Evolutionary conservation across 768 basidiomycete genomes (phyloP), one percentile per base, ranked within the genome.

Genomic region (Naematelia encephala): DNA sequence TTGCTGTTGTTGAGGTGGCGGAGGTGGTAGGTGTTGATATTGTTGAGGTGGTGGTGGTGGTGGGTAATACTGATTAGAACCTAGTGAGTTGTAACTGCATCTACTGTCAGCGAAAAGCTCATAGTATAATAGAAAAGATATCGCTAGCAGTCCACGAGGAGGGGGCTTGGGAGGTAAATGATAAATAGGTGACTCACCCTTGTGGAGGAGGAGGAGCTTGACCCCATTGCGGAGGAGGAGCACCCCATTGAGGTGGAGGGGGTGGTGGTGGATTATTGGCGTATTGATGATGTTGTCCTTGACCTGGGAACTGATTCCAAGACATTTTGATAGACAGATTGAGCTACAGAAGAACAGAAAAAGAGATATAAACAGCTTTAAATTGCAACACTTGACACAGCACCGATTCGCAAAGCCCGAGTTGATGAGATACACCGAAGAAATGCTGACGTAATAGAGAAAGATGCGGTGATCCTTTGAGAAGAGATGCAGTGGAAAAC

Each of bases 281-380:
- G 43, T 63, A 58, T 14, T 68, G 70, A 42, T 67, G 67, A 48
- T 68, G 66, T 22, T 63, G 61, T 1, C 60, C 64, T 30, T 65
- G 66, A 22, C 71, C 72, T 5, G 72, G 72, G 50, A 66, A 73
- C 34, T 62, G 56, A 54, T 69, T 73, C 72, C 72, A 73, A 13
- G 72, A 73, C 72, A 73, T 73, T 21, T 42, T 56, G 52, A 22
- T 23, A 34, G 10, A 34, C 34, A 39, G 34, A 8, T 16, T 39
- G 8, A 16, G 34, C n/a, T n/a, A n/a, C n/a, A 16, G 34, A 39
- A 39, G 34, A 39, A 39, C 8, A 8, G 34, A 8, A 8, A 39
- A 39, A 16, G 34, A 39, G 8, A 16, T 8, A 39, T 16, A 39
- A 16, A 39, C n/a, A n/a, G n/a, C n/a, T n/a, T n/a, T n/a, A n/a